A percentile compares a stretch with the other conserved stretches of the same genome.
These are phyloP conservation scores for Fomitopsis palustris DNA, from an alignment of 1,284 basidiomycete genomes.

Conservation along the genomic window DNA sequence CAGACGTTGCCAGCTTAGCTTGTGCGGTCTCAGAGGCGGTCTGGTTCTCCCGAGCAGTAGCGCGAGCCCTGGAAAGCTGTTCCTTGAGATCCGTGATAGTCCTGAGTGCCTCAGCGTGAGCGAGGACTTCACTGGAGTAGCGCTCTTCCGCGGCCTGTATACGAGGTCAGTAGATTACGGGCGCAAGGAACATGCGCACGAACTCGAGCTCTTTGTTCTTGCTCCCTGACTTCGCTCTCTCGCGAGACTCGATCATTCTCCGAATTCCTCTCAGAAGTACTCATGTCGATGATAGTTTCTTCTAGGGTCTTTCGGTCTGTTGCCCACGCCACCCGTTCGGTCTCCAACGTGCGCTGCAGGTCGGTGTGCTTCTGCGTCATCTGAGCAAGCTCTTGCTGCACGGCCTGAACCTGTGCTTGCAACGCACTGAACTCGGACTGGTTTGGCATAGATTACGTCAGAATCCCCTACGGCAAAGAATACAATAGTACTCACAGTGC, in stretches of 20 bases:
- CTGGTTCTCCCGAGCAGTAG: constrained; percentile 51
- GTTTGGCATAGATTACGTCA: not conserved
- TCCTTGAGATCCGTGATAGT: constrained; percentile 61
- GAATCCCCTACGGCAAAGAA: not conserved
- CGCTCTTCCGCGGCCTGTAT: constrained; percentile 73
- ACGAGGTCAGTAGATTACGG: not conserved
- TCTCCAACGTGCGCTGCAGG: constrained; percentile 61
- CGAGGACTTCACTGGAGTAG: constrained; percentile 76
- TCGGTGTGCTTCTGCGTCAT: constrained; percentile 51
- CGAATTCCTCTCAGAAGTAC: constrained; percentile 61
- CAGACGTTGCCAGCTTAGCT: constrained; percentile 66
- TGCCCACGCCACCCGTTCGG: constrained; percentile 64
- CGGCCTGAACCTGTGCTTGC: constrained; percentile 55
- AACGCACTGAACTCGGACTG: constrained; percentile 69
- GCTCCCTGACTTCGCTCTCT: constrained; percentile 60
- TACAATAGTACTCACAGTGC: constrained; percentile 48
- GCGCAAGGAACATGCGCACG: constrained; percentile 2
- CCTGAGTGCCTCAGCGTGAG: constrained; percentile 83
- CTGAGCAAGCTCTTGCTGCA: constrained; percentile 56
- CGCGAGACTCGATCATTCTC: constrained; percentile 61
- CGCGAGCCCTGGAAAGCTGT: constrained; percentile 52
- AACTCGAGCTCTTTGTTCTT: constrained; percentile 73
- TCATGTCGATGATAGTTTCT: constrained; percentile 73
- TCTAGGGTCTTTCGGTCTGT: constrained; percentile 80
- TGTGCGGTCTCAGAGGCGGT: constrained; percentile 69